Evolutionary conservation across 192 early-diverging fungal genomes (phyloP), one percentile per base, ranked within the genome.

Genomic region (Backusella psychrophila): DNA sequence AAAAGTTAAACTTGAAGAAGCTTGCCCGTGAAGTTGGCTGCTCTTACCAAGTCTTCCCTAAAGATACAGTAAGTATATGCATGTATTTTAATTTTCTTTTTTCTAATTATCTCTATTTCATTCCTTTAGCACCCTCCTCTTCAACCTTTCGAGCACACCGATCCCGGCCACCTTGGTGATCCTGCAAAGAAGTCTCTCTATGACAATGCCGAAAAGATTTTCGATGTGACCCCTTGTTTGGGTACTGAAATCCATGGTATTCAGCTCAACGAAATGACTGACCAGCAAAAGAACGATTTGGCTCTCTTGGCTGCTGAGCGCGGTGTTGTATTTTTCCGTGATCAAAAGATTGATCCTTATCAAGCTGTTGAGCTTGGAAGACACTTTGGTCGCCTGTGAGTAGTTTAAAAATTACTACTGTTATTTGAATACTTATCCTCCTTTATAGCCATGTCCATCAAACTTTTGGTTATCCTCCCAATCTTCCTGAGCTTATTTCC

Each of bases 241-340:
- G 80, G 80, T 23, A 82, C 80, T 14, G 78, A 80, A 33, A 73
- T 82, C 17, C 66, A 46, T 12, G 80, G 80, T 11, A 11, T 82
- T n/a, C 76, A 76, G 41, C 66, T 82, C 33, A 34, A 39, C 21
- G 8, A 71, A 44, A 69, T 82, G 72, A 82, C 79, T 14, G 72
- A 77, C 0, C 70, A 82, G 44, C 80, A 82, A 69, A 77, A 77
- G 75, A 67, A 77, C n/a, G 80, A 82, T 34, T 36, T 82, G 66
- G 80, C 74, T n/a, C 29, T 76, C 17, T 34, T 82, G n/a, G 73
- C 71, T 29, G 80, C 77, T 19, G 79, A 81, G 14, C 79, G 79
- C 11, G 79, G 79, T 38, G 79, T 81, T 31, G 79, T 81, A 0
- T 81, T 77, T 34, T 81, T 81, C 75, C 66, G 75, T 9, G n/a